These are phyloP conservation scores for Rhododendron kiyosumense DNA, from an alignment of 148 eudicot genomes.

Conservation along the genomic window DNA sequence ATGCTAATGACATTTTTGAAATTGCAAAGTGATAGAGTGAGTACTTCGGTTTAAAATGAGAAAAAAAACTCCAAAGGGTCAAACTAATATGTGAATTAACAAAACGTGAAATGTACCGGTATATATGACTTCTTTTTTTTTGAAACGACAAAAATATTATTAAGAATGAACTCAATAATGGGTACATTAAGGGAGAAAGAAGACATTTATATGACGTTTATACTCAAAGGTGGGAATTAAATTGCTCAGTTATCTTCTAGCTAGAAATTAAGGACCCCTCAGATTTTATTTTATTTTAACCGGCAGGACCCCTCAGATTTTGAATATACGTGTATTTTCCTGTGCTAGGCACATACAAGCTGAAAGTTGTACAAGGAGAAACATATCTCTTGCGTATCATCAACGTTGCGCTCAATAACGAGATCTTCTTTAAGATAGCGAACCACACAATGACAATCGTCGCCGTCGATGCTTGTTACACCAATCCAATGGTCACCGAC, in stretches of 20 bases:
- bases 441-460: constrained; percentile 62
- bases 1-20: neutral
- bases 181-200: too few species aligned
- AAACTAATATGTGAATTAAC: too few species aligned
- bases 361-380: constrained; percentile 45
- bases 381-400: constrained; percentile 70
- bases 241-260: neutral
- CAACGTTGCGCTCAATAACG: constrained; percentile 69
- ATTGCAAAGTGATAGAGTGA: neutral
- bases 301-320: neutral
- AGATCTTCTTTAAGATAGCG: constrained; percentile 62
- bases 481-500: constrained; percentile 43
- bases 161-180: too few species aligned
- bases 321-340: neutral
- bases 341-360: constrained; percentile 28
- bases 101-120: too few species aligned
- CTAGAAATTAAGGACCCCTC: neutral
- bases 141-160: too few species aligned
- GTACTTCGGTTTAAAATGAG: neutral
- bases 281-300: too few species aligned
- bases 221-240: neutral
- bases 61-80: neutral
- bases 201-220: too few species aligned
- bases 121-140: neutral
- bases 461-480: constrained; percentile 63